phyloP scores from a whole-genome alignment of 2,329 filamentous ascomycete genomes.

The Fusarium praegraminearum region DNA sequence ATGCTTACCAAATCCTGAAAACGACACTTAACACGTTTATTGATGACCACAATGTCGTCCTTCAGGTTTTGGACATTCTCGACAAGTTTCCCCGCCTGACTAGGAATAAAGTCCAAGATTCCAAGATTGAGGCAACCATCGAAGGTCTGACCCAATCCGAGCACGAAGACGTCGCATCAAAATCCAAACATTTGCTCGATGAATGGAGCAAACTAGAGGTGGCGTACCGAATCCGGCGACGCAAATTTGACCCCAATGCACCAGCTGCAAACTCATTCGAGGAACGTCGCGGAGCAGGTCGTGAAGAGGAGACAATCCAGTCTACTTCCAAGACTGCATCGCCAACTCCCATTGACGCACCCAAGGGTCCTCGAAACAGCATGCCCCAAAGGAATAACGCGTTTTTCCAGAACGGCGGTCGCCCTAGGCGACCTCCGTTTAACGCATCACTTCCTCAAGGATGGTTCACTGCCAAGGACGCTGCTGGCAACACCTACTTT shows the following conservation, averaged over 20 bases:
- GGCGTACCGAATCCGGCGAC: conserved; percentile 91
- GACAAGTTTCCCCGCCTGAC: conserved; percentile 90
- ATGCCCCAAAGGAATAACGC: conserved; percentile 64
- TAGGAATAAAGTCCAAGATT: conserved; percentile 96
- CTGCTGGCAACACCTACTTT: conserved; percentile 82
- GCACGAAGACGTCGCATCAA: conserved; percentile 79
- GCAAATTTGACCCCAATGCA: conserved; percentile 81
- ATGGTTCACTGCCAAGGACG: conserved; percentile 83
- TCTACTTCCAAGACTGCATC: conserved; percentile 57
- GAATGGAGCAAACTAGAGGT: conserved; percentile 92
- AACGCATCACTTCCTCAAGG: conserved; percentile 76
- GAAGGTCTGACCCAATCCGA: conserved; percentile 74
- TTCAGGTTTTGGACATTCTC: conserved; percentile 91
- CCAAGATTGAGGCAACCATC: conserved; percentile 89
- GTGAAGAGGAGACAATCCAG: conserved; percentile 56
- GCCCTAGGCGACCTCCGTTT: conserved; percentile 69
- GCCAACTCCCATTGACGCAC: conserved; percentile 63
- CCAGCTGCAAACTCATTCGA: conserved; percentile 68
- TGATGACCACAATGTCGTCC: conserved; percentile 88
- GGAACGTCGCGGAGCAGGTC: conserved; percentile 67
- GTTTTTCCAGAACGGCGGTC: conserved; percentile 61
- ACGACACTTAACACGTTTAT: conserved; percentile 86
- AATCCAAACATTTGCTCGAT: conserved; percentile 78
- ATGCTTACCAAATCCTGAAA: conserved; percentile 95
- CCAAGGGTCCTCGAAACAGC: conserved; percentile 71